phyloP scores from a whole-genome alignment of 306 rosid species.

The Datisca glomerata region DNA sequence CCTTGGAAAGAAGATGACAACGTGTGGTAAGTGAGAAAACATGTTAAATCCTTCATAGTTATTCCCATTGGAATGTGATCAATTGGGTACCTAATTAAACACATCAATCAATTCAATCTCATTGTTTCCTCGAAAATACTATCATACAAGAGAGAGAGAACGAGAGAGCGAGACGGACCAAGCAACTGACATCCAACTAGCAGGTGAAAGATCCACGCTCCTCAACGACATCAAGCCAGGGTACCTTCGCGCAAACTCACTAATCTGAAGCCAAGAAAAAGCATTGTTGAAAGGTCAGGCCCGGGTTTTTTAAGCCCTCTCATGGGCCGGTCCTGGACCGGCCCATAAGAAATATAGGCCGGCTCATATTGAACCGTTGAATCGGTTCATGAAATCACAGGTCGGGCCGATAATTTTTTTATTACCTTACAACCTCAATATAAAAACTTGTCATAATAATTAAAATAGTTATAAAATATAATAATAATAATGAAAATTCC shows the following conservation, averaged over 20 bases:
- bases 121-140: too few species aligned
- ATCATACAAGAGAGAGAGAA: constrained; percentile 1
- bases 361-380: too few species aligned
- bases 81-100: constrained; percentile 76
- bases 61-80: constrained; percentile 98
- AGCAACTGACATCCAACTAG: constrained; percentile 96
- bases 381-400: too few species aligned
- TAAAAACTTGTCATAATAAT: too few species aligned
- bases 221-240: constrained; percentile 85
- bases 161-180: constrained; percentile 44
- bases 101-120: background rate
- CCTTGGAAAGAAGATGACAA: constrained; percentile 98
- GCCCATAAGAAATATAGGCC: too few species aligned
- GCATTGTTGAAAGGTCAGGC: too few species aligned
- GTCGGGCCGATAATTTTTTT: too few species aligned
- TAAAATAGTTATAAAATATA: too few species aligned
- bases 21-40: constrained; percentile 91
- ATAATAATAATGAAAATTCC: too few species aligned
- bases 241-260: constrained; percentile 53
- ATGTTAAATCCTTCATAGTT: constrained; percentile 77
- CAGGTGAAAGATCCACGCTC: constrained; percentile 96
- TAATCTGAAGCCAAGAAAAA: constrained; percentile 36
- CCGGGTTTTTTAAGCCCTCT: too few species aligned
- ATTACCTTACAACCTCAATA: too few species aligned
- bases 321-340: too few species aligned